These are phyloP conservation scores for Delonix regia DNA, from an alignment of 306 rosid genomes.

Conservation along the genomic window DNA sequence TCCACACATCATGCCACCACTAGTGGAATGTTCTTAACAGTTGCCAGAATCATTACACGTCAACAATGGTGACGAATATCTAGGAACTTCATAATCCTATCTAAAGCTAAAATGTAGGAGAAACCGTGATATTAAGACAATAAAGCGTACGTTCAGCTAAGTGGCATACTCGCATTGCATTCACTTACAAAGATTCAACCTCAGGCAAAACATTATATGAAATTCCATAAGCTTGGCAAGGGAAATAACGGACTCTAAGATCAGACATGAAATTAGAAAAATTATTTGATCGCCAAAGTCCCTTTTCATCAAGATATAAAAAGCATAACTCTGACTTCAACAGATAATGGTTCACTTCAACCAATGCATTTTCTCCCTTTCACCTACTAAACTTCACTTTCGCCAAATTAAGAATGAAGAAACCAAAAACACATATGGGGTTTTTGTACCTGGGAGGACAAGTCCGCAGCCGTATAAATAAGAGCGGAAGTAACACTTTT, in stretches of 20 bases:
- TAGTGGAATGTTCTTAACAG: slow-evolving; percentile 22
- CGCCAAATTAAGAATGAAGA: slow-evolving; percentile 1
- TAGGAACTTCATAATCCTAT: neutral
- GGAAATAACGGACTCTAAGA: neutral
- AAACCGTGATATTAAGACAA: neutral
- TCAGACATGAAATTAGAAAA: neutral
- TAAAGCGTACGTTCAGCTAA: neutral
- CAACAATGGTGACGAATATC: neutral
- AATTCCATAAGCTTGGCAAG: neutral
- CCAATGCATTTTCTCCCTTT: neutral
- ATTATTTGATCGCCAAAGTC: neutral
- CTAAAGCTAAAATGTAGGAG: slow-evolving; percentile 12
- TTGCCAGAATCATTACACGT: slow-evolving; percentile 3
- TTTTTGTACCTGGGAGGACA: slow-evolving; percentile 63
- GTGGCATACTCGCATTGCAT: neutral
- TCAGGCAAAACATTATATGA: neutral
- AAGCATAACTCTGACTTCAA: neutral
- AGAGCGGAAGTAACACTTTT: slow-evolving; percentile 61
- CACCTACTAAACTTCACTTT: neutral
- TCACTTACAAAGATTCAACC: slow-evolving; percentile 1
- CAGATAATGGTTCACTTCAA: slow-evolving; percentile 15
- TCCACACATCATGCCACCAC: slow-evolving; percentile 20
- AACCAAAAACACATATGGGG: neutral
- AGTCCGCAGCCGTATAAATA: slow-evolving; percentile 67
- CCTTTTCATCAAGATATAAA: slow-evolving; percentile 17